A percentile compares a stretch with the other conserved stretches of the same genome.
These are phyloP conservation scores for Conoideocrella luteorostrata DNA, from an alignment of 2,329 filamentous ascomycete species.

Conservation along the genomic window DNA sequence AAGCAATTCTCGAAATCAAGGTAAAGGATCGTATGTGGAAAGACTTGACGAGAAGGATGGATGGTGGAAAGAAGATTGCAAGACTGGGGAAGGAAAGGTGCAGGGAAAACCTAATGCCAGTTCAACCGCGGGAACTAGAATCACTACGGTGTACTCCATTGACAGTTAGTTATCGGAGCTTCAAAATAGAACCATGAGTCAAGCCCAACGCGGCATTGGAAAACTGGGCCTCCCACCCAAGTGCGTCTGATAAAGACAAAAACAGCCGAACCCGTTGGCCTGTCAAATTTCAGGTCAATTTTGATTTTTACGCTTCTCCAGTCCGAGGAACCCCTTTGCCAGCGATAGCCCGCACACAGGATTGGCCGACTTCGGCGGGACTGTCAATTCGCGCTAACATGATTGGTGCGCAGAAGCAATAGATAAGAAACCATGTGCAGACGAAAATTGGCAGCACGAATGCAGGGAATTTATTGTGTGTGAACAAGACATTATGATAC, in stretches of 20 bases:
- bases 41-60: slow-evolving; percentile 2
- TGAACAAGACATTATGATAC: too few relatives aligned
- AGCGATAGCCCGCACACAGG: not conserved
- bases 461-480: too few relatives aligned
- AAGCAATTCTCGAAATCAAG: not conserved
- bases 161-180: slow-evolving; percentile 5
- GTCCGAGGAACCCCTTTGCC: too few relatives aligned
- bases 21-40: not conserved
- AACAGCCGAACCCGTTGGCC: not conserved
- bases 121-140: not conserved
- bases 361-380: slow-evolving; percentile 16
- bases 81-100: not conserved
- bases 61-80: slow-evolving; percentile 4
- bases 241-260: not conserved
- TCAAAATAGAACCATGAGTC: slow-evolving; percentile 11
- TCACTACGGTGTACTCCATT: not conserved
- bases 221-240: slow-evolving; percentile 6
- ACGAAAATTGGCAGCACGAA: too few relatives aligned
- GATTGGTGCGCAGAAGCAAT: slow-evolving; percentile 11
- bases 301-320: too few relatives aligned
- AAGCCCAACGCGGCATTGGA: slow-evolving; percentile 4
- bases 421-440: not conserved
- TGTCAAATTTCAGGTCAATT: not conserved
- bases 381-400: slow-evolving; percentile 4
- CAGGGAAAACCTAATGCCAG: slow-evolving; percentile 4